phyloP scores from a whole-genome alignment of 371 early-diverging fungal species.

The Syncephalastrum contaminatum region DNA sequence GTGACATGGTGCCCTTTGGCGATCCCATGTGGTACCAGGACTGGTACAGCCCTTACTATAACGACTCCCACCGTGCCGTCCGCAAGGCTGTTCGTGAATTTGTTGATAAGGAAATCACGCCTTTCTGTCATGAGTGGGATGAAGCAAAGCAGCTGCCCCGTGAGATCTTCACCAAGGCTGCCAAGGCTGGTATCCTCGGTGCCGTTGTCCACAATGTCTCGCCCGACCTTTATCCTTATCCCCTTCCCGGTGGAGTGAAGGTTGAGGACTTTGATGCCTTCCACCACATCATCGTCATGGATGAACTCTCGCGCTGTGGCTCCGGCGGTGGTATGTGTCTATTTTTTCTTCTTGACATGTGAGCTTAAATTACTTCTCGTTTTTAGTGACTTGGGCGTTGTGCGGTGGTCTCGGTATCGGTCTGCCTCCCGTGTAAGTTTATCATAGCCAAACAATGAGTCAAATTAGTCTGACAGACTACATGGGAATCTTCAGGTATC shows the following conservation, averaged over 20 bases:
- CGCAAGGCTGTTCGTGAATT: constrained; percentile 67
- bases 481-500: constrained; percentile 13
- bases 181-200: constrained; percentile 67
- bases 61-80: constrained; percentile 69
- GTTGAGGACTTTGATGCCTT: constrained; percentile 73
- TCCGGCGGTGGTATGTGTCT: constrained; percentile 64
- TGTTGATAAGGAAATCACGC: constrained; percentile 79
- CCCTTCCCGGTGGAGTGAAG: constrained; percentile 43
- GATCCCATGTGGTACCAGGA: constrained; percentile 86
- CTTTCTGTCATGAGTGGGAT: constrained; percentile 81
- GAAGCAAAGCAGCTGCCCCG: constrained; percentile 77
- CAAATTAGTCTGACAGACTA: too few species aligned
- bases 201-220: constrained; percentile 52
- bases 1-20: constrained; percentile 76
- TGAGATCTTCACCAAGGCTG: constrained; percentile 66
- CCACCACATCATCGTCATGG: constrained; percentile 72
- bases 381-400: constrained; percentile 27
- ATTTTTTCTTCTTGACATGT: background rate
- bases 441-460: too few species aligned
- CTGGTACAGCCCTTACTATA: constrained; percentile 70
- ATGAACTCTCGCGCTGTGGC: constrained; percentile 80
- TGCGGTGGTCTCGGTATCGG: constrained; percentile 65
- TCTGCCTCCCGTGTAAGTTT: constrained; percentile 50
- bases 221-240: constrained; percentile 17
- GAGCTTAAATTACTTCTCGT: background rate